phyloP scores from a whole-genome alignment of 331 rosid genomes.

The Prunus yedoensis region DNA sequence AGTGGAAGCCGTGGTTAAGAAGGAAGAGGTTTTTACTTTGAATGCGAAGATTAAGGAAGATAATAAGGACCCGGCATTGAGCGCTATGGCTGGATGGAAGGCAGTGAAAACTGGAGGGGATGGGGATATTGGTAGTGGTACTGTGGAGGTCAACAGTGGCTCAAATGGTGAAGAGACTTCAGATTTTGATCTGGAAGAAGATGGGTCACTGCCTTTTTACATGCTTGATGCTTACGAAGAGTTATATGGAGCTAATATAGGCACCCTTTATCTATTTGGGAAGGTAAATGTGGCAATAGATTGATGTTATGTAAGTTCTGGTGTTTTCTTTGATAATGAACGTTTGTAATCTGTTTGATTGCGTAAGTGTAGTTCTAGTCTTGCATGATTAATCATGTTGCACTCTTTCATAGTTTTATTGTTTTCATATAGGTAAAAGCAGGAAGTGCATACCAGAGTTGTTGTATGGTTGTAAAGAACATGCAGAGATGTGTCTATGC shows the following conservation, averaged over 20 bases:
- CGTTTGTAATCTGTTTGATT: background rate
- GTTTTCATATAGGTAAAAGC: constrained; percentile 64
- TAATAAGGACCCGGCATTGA: constrained; percentile 49
- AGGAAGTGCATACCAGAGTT: constrained; percentile 74
- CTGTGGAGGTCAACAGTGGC: constrained; percentile 31
- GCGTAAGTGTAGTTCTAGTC: constrained; percentile 7
- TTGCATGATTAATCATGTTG: constrained; percentile 19
- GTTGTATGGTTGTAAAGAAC: constrained; percentile 85
- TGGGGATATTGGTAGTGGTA: constrained; percentile 12
- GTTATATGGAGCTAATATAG: constrained; percentile 69
- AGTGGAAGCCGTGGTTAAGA: constrained; percentile 33
- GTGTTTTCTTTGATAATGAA: background rate
- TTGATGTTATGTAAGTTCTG: background rate
- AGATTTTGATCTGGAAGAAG: constrained; percentile 54
- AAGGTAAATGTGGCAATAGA: constrained; percentile 49
- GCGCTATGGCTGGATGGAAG: constrained; percentile 79
- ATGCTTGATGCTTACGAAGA: constrained; percentile 85
- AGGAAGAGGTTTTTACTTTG: constrained; percentile 49
- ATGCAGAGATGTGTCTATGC: constrained; percentile 86
- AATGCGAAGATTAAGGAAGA: constrained; percentile 64
- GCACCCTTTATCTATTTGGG: constrained; percentile 83
- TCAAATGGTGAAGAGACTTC: constrained; percentile 34
- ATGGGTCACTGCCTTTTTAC: constrained; percentile 74
- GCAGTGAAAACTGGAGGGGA: constrained; percentile 53
- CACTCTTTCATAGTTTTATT: constrained; percentile 13